phyloP scores from a whole-genome alignment of 345 rosid species.

The Hibiscus syriacus region DNA sequence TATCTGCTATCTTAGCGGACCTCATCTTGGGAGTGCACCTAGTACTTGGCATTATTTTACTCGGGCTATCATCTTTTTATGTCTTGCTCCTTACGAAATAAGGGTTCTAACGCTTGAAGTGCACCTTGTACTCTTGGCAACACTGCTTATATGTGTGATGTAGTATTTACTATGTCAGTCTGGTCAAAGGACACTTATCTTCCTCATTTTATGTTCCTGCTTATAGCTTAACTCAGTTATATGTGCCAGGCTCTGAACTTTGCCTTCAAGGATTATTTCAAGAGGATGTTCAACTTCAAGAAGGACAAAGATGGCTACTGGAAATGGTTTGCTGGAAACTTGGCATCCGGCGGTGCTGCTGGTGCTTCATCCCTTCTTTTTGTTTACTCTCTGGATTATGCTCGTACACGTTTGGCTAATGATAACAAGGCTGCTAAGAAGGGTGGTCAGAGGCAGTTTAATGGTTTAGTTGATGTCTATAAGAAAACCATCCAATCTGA shows the following conservation, averaged over 20 bases:
- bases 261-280: constrained; percentile 6
- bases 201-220: background rate
- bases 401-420: constrained; percentile 3
- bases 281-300: constrained; percentile 4
- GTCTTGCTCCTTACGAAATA: background rate
- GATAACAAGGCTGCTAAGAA: constrained; percentile 3
- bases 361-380: constrained; percentile 6
- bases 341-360: constrained; percentile 2
- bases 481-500: constrained; percentile 17
- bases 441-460: constrained; percentile 3
- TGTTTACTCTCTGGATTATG: constrained; percentile 5
- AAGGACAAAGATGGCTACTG: constrained; percentile 6
- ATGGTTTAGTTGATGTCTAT: constrained; percentile 2
- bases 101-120: background rate
- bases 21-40: background rate
- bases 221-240: background rate
- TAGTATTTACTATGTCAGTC: background rate
- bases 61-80: background rate
- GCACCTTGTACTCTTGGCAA: background rate
- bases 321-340: constrained; percentile 5
- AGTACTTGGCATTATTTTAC: background rate
- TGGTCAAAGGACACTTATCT: background rate
- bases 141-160: background rate
- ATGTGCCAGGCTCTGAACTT: background rate
- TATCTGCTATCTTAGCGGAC: background rate